A percentile compares a stretch with the other conserved stretches of the same genome.
phyloP scores from a whole-genome alignment of 192 early-diverging fungal genomes.

The Umbelopsis vinacea region DNA sequence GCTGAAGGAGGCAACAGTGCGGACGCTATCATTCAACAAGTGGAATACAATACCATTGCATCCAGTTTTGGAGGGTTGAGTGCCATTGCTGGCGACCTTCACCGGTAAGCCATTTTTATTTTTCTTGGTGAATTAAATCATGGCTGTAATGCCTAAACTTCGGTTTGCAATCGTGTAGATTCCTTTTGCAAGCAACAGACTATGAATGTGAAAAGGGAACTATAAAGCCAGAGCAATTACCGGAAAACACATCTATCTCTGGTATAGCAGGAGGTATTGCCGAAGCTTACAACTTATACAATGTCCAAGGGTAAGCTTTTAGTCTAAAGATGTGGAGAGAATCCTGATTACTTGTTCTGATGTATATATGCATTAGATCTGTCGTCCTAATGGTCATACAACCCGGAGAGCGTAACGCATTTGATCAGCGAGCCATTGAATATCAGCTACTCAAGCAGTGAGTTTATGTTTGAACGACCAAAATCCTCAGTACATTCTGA shows the following conservation, averaged over 20 bases:
- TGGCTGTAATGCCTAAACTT: no score
- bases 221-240: constrained; percentile 54
- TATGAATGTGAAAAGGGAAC: constrained; percentile 37
- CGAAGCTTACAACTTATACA: constrained; percentile 68
- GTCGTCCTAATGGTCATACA: constrained; percentile 90
- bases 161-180: constrained; percentile 35
- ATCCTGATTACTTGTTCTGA: background rate
- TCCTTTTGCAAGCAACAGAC: constrained; percentile 49
- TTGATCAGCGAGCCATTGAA: constrained; percentile 92
- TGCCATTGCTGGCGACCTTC: constrained; percentile 72
- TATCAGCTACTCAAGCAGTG: constrained; percentile 69
- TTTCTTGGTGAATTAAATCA: background rate
- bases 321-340: background rate
- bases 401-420: constrained; percentile 89
- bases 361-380: constrained; percentile 50
- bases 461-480: constrained; percentile 11
- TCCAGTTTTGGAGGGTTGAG: constrained; percentile 89
- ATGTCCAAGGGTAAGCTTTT: constrained; percentile 49
- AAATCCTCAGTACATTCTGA: background rate
- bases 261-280: constrained; percentile 80
- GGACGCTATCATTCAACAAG: constrained; percentile 79
- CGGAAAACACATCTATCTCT: constrained; percentile 68
- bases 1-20: constrained; percentile 46
- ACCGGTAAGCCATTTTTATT: constrained; percentile 56
- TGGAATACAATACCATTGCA: constrained; percentile 97